These are phyloP conservation scores for Nevesoporus exiguus DNA, from an alignment of 768 basidiomycete genomes.

Conservation along the genomic window DNA sequence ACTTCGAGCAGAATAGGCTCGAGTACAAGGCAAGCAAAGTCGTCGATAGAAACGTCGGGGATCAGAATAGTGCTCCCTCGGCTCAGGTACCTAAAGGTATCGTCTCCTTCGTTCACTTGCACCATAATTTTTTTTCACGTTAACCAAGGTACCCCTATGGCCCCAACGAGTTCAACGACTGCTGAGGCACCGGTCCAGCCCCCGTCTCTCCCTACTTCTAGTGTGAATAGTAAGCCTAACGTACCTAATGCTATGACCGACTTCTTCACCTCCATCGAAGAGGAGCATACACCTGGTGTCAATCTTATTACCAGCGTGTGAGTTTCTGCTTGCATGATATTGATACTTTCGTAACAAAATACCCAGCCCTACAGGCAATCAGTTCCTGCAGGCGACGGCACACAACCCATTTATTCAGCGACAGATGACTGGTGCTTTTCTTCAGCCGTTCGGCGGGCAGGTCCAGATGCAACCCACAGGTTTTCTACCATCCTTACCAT, in stretches of 20 bases:
- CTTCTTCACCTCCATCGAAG: constrained; percentile 88
- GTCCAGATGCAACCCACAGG: constrained; percentile 57
- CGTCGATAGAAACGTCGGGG: constrained; percentile 41
- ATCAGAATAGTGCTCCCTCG: constrained; percentile 8
- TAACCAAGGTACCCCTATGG: constrained; percentile 14
- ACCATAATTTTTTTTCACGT: neutral
- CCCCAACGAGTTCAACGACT: constrained; percentile 21
- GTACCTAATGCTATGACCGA: constrained; percentile 58
- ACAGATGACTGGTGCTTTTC: constrained; percentile 47
- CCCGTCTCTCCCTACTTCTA: constrained; percentile 22
- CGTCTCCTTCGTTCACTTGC: neutral
- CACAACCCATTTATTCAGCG: constrained; percentile 78
- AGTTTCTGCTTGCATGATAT: neutral
- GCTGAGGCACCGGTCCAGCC: constrained; percentile 22
- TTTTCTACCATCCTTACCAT: constrained; percentile 44
- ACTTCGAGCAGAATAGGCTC: constrained; percentile 91
- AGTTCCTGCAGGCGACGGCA: constrained; percentile 55
- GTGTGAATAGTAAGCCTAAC: constrained; percentile 32
- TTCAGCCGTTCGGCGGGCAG: constrained; percentile 44
- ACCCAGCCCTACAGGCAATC: constrained; percentile 44
- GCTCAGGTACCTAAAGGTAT: constrained; percentile 19
- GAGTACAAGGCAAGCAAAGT: constrained; percentile 87
- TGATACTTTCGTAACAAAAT: constrained; percentile 10
- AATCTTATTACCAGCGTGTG: constrained; percentile 58
- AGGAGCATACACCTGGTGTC: constrained; percentile 70